A percentile compares a stretch with the other conserved stretches of the same genome.
phyloP scores from a whole-genome alignment of 1,139 yeast species.

The Yamadazyma taylorii region DNA sequence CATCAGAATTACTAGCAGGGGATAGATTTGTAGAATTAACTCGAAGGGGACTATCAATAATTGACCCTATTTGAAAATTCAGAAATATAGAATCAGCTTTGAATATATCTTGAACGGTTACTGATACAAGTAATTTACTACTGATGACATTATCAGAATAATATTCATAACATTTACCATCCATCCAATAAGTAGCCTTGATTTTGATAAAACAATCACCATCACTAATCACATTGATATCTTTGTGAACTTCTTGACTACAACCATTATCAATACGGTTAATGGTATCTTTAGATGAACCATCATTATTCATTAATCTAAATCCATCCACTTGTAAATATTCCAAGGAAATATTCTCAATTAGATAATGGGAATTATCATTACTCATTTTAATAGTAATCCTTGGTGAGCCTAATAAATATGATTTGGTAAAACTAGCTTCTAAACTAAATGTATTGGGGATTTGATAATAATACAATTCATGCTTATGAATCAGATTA shows the following conservation, averaged over 20 bases:
- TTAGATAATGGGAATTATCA: constrained; percentile 6
- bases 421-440: constrained; percentile 5
- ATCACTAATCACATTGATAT: constrained; percentile 26
- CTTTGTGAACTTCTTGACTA: constrained; percentile 10
- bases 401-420: constrained; percentile 12
- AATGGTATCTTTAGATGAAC: constrained; percentile 2
- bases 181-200: constrained; percentile 28
- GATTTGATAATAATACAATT: constrained; percentile 12
- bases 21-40: constrained; percentile 45
- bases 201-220: constrained; percentile 19
- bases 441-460: constrained; percentile 9
- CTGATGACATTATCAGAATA: constrained; percentile 38
- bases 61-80: constrained; percentile 66
- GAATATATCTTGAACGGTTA: constrained; percentile 77
- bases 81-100: constrained; percentile 56
- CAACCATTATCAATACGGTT: not conserved
- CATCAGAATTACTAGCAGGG: constrained; percentile 23
- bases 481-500: not conserved
- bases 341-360: constrained; percentile 9
- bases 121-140: constrained; percentile 57
- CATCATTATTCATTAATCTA: constrained; percentile 1
- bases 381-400: constrained; percentile 8
- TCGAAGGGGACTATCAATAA: constrained; percentile 53
- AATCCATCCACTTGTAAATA: constrained; percentile 9
- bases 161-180: constrained; percentile 23